phyloP scores from a whole-genome alignment of 2,329 filamentous ascomycete species.

The Exophiala spinifera region DNA sequence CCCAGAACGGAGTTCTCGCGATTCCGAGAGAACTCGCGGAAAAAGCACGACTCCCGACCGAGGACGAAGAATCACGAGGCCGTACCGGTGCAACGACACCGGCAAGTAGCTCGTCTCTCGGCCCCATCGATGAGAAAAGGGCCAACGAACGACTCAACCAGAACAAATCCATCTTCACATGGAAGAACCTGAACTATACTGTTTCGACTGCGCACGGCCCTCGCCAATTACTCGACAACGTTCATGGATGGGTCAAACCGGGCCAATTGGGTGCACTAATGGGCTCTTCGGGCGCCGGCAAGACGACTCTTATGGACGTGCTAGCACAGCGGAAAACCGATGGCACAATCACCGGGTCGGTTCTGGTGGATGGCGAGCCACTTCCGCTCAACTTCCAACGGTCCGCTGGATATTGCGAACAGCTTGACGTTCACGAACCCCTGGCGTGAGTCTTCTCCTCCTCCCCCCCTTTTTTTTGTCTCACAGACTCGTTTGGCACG shows the following conservation, averaged over 20 bases:
- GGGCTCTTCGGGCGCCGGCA: slow-evolving; percentile 61
- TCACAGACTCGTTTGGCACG: too few relatives aligned
- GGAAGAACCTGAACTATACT: slow-evolving; percentile 54
- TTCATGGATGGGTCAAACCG: slow-evolving; percentile 55
- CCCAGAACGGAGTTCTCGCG: too few relatives aligned
- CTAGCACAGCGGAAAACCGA: slow-evolving; percentile 70
- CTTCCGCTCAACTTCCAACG: slow-evolving; percentile 80
- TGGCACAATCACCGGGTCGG: slow-evolving; percentile 81
- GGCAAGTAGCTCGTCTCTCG: too few relatives aligned
- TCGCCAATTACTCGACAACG: slow-evolving; percentile 52
- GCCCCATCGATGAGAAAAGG: too few relatives aligned
- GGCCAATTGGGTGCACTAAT: slow-evolving; percentile 56
- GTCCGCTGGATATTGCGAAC: slow-evolving; percentile 86
- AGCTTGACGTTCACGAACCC: slow-evolving; percentile 89
- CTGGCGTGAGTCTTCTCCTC: too few relatives aligned
- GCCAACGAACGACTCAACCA: too few relatives aligned
- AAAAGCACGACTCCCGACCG: too few relatives aligned
- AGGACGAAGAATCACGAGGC: too few relatives aligned
- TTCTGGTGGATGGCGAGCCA: slow-evolving; percentile 70
- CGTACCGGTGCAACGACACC: too few relatives aligned
- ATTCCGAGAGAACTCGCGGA: too few relatives aligned
- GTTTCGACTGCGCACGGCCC: slow-evolving; percentile 50
- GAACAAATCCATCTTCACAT: too few relatives aligned
- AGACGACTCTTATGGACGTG: slow-evolving; percentile 59
- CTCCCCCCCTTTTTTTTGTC: too few relatives aligned